Base-by-base conservation (phyloP, 179 eudicot genomes). In the Drosera spatulata region DNA sequence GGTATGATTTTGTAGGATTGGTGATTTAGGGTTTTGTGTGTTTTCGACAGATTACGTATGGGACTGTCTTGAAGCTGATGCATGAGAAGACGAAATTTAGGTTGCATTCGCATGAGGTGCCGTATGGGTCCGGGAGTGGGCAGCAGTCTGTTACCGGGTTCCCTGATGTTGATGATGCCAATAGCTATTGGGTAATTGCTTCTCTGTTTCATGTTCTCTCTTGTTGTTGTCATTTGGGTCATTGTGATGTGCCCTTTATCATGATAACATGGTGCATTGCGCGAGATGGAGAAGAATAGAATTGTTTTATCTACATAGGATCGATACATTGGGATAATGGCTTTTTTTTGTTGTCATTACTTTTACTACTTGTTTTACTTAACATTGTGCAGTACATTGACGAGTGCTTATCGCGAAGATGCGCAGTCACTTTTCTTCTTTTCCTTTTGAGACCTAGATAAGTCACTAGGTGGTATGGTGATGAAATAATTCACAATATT, bases 121-220 rank as follows among this genome's bases (percentile, higher is more conserved):
- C 97, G 3, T 93, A 93, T 73, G 99, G 99, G 42, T 93, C 99
- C n/a, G 99, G 97, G 57, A 93, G 99, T 71, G 99, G 99, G 60
- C 99, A 93, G 74, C 99, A 93, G 68, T 93, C 99, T 0, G 97
- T 93, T 54, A 93, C 99, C 53, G 83, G 91, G 46, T 93, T 90
- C 51, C 88, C 99, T 45, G 72, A 65, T 68, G 97, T 83, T 14
- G 97, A 93, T 69, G 99, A 93, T 78, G 48, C 94, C 38, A 93
- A 93, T 62, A 90, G 97, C 85, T 93, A 93, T 69, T 93, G 99
- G 97, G 99, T 93, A 78, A 10, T 50, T 14, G 10, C 53, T 60
- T 66, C 69, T 40, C 12, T 59, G 55, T 8, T 22, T 14, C 45
- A 9, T 59, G 33, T 22, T 55, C 46, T 41, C 39, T 55, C 41